Base-by-base conservation (phyloP, 495 filamentous ascomycete genomes). In the Penicillium tannophilum region DNA sequence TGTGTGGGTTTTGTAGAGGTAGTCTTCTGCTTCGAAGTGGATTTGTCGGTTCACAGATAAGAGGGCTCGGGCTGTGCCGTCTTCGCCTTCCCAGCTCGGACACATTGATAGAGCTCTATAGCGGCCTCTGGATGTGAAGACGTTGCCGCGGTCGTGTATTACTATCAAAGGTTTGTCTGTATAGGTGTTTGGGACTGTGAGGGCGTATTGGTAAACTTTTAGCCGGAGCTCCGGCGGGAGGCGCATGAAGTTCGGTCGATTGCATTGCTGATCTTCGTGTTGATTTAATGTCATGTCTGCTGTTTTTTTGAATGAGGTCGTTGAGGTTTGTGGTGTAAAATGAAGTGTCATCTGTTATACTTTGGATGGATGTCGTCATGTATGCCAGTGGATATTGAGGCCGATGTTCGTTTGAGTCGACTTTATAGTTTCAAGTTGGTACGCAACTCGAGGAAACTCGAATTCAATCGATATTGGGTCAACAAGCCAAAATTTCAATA, bases 121-220 rank as follows among this genome's bases (percentile, higher is more conserved):
- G 49, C 66, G 67, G 16, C 64, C 62, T 8, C 73, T 63, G 4
- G 65, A 54, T 23, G 70, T 74, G 68, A 70, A 74, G 55, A 61
- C 52, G 9, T 68, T 69, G 44, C 72, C 72, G 14, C 65, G 67
- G 49, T 76, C 69, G 51, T 71, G 64, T 33, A 75, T 59, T 11
- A 77, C 64, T n/a, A 76, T 75, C 50, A 72, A 41, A 0, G 74
- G 68, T 14, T 64, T 72, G 49, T 72, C 63, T 16, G 73, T 62
- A 54, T 72, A 74, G 17, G 76, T 70, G 58, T 77, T 74, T 49
- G 64, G 73, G 7, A 67, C 62, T 44, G 59, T 35, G n/a, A 76
- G 57, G 11, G 74, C 74, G 46, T 76, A 76, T 59, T 71, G 63
- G 58, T 78, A 79, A 50, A 79, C 78, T 43, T 73, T 71, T 33